Evolutionary conservation across 148 eudicot genomes (phyloP), one percentile per base, ranked within the genome.

Genomic region (Camellia sinensis): DNA sequence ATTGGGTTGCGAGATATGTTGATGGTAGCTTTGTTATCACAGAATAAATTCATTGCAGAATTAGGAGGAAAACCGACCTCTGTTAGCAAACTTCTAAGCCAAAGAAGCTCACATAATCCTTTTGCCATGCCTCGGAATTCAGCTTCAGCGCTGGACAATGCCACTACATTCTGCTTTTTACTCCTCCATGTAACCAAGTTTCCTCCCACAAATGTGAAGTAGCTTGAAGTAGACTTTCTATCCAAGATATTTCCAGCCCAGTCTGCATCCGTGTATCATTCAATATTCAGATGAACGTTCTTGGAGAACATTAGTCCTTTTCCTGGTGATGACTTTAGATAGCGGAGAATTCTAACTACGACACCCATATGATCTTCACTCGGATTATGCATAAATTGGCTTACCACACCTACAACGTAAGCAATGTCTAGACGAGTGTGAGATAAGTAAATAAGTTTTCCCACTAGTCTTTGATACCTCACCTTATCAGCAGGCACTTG

Each of bases 121-220:
- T 75, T 61, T 4, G 54, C 54, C 78, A 75, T 75, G 9, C 67
- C 78, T 15, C 37, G 12, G 21, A 60, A 75, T 41, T 75, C 78
- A 5, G 67, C 67, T 43, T 75, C 40, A 37, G 68, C 68, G 62
- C 15, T 75, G 2, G 68, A 75, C 3, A 75, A 18, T 5, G 37
- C 56, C 19, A 75, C 68, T 7, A 75, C 56, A 37, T 62, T 75
- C 2, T 75, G 68, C 50, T 60, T 43, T 15, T 60, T 56, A 57
- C 45, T 40, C 10, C 77, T 56, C 40, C 62, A 19, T 17, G 71
- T 37, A 43, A 67, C 48, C 1, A 40, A 8, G 9, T 67, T 67
- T 1, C 3, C 67, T 6, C 29, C 29, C 2, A 63, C 67, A 19
- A 63, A 63, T 1, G 21, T 63, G 7, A 63, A 63, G 13, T 63